Percentiles rank a stretch among this genome's conserved stretches.
Conservation (phyloP, 2,329 filamentous ascomycete species). For the Colletotrichum euphorbiae region DNA sequence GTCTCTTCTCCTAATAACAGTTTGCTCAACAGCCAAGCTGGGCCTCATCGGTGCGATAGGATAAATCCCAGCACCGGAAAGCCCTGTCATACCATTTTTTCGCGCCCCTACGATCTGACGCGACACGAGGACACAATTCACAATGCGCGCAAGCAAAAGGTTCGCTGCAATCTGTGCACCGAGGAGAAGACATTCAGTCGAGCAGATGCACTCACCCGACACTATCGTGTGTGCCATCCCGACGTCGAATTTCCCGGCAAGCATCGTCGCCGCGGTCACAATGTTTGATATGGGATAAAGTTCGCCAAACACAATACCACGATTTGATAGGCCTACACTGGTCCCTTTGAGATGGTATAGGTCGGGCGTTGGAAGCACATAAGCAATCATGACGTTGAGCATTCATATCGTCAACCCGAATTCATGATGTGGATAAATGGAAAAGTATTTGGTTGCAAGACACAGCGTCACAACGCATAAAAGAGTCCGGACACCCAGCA, state of each 20-base stretch:
- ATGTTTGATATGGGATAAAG: neutral
- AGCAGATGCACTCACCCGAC: slow-evolving; percentile 91
- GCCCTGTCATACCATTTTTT: slow-evolving; percentile 94
- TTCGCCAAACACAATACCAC: no score
- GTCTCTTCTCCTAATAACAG: slow-evolving; percentile 57
- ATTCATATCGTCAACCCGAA: neutral
- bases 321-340: no score
- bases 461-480: slow-evolving; percentile 1
- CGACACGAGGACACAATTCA: slow-evolving; percentile 98
- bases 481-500: neutral
- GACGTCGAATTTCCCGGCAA: slow-evolving; percentile 85
- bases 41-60: slow-evolving; percentile 91
- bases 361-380: neutral
- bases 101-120: slow-evolving; percentile 94
- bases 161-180: slow-evolving; percentile 90
- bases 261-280: slow-evolving; percentile 51
- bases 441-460: neutral
- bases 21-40: slow-evolving; percentile 85
- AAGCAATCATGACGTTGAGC: neutral
- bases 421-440: no score
- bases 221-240: slow-evolving; percentile 94
- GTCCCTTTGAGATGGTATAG: neutral
- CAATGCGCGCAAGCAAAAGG: slow-evolving; percentile 93
- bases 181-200: slow-evolving; percentile 98
- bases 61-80: slow-evolving; percentile 96